Conservation (phyloP, 805 yeast species). For the Pichia occidentalis region DNA sequence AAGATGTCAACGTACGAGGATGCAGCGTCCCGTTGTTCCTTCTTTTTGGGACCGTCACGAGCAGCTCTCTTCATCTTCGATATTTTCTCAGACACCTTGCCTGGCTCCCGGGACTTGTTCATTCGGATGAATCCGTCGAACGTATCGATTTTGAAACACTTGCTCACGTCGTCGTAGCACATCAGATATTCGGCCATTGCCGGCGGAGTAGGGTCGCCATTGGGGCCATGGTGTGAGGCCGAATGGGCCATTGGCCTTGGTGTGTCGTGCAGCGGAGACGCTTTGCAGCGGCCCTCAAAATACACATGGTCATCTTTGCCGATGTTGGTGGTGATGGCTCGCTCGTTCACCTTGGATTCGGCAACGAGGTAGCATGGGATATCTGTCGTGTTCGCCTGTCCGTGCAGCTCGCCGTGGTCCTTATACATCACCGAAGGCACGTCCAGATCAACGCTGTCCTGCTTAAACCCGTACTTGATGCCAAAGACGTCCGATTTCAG, state of each 20-base stretch:
- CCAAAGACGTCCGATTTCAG: constrained; percentile 25
- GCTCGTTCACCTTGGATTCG: constrained; percentile 22
- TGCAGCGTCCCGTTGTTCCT: too few relatives aligned
- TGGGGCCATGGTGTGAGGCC: not conserved
- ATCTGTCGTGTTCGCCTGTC: too few relatives aligned
- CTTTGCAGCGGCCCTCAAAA: constrained; percentile 25
- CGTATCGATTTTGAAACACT: constrained; percentile 23
- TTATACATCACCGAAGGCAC: constrained; percentile 15
- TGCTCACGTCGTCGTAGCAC: constrained; percentile 23
- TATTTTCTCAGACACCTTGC: constrained; percentile 1
- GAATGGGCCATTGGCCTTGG: too few relatives aligned
- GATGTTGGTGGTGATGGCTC: constrained; percentile 15
- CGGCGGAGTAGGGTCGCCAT: not conserved
- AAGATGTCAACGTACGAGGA: too few relatives aligned
- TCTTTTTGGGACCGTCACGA: too few relatives aligned
- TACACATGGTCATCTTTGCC: constrained; percentile 16
- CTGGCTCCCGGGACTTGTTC: constrained; percentile 29
- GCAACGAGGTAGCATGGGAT: constrained; percentile 11
- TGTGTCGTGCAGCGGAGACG: not conserved
- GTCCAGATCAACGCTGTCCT: constrained; percentile 27
- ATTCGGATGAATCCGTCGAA: constrained; percentile 25
- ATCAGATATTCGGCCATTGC: constrained; percentile 23
- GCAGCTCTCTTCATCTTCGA: constrained; percentile 1
- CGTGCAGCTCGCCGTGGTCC: too few relatives aligned
- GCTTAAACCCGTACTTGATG: constrained; percentile 28